Conservation (phyloP, 345 rosid genomes). For the Stellera chamaejasme region DNA sequence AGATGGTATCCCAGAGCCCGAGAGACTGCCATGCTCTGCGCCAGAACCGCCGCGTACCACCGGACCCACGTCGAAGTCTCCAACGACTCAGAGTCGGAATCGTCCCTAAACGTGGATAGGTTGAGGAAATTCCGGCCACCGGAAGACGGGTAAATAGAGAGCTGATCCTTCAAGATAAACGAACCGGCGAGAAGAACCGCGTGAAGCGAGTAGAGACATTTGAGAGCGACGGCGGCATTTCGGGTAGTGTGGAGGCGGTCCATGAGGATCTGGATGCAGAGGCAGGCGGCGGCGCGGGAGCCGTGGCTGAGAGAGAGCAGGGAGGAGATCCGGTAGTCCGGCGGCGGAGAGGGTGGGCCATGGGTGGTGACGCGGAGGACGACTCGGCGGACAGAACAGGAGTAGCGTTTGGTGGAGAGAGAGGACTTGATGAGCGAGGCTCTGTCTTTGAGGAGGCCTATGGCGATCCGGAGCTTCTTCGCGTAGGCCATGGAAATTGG, state of each 20-base stretch:
- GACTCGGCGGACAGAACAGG: constrained; percentile 16
- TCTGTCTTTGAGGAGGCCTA: constrained; percentile 36
- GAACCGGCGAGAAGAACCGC: constrained; percentile 31
- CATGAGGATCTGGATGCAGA: constrained; percentile 34
- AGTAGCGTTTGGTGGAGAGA: constrained; percentile 23
- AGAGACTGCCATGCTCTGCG: constrained; percentile 33
- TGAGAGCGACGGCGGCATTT: constrained; percentile 41
- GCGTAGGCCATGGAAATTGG: constrained; percentile 26
- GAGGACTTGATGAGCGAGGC: constrained; percentile 34
- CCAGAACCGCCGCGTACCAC: constrained; percentile 51
- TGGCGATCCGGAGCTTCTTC: constrained; percentile 22
- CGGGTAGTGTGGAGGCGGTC: constrained; percentile 33
- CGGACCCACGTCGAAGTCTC: constrained; percentile 47
- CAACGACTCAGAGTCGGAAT: constrained; percentile 22
- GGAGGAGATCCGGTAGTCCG: constrained; percentile 24
- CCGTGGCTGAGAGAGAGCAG: constrained; percentile 25
- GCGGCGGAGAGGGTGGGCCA: constrained; percentile 21
- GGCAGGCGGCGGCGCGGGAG: constrained; percentile 21
- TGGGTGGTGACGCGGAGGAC: constrained; percentile 50
- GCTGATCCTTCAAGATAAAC: constrained; percentile 32
- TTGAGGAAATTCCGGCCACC: constrained; percentile 44
- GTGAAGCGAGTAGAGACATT: constrained; percentile 42
- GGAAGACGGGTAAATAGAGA: constrained; percentile 26
- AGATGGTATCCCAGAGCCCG: constrained; percentile 31
- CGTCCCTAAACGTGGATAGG: constrained; percentile 29